Percentiles rank a stretch among this genome's conserved stretches.
Evolutionary conservation across 2,329 filamentous ascomycete species (phyloP).

Genomic region (Trichoderma semiorbis): DNA sequence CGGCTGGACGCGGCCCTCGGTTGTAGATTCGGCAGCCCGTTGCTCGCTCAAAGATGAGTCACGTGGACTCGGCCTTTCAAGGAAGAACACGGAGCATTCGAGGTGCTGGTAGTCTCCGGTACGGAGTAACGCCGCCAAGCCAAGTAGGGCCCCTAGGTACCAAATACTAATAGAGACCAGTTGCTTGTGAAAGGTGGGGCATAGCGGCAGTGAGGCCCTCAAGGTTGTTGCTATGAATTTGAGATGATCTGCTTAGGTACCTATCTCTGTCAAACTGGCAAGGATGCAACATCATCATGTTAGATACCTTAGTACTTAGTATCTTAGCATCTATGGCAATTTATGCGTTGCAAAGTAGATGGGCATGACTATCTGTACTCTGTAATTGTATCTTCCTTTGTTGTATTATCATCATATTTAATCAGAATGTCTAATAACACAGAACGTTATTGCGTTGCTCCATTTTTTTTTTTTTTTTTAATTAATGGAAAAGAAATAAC

Average conservation of each 20-base stretch:
- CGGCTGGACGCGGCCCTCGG: conserved; percentile 16
- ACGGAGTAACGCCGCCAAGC: background rate
- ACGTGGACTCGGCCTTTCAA: background rate
- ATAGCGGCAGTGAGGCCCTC: background rate
- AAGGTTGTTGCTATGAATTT: background rate
- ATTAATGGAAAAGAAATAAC: background rate
- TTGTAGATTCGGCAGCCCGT: conserved; percentile 6
- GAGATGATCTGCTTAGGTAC: background rate
- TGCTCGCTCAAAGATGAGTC: background rate
- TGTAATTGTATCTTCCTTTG: background rate
- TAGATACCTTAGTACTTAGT: background rate
- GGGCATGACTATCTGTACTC: background rate
- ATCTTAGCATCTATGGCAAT: background rate
- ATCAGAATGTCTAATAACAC: background rate
- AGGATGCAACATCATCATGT: background rate
- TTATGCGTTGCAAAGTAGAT: background rate
- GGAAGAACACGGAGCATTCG: background rate
- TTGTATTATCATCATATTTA: background rate
- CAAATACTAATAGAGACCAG: background rate
- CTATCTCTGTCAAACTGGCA: background rate
- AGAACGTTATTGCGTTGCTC: background rate
- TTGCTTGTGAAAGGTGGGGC: background rate
- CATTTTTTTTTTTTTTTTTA: background rate
- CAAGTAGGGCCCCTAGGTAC: background rate
- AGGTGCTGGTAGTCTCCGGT: background rate